Conservation (phyloP, 805 yeast species). For the Hanseniaspora taiwanica region DNA sequence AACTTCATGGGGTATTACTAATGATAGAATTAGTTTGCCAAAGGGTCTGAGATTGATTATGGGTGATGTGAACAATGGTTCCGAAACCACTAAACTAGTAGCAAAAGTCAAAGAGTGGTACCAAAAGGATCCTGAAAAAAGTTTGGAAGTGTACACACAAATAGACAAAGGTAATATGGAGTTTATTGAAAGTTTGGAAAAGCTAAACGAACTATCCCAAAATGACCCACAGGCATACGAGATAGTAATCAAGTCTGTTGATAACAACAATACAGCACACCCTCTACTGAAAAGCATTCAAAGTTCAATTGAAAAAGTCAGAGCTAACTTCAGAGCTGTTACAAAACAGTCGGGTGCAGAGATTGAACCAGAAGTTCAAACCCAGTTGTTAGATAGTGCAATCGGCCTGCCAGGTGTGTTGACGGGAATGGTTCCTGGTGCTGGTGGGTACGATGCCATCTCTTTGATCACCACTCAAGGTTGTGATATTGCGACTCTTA, state of each 20-base stretch:
- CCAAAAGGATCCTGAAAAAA: conserved; percentile 33
- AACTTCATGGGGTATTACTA: conserved; percentile 49
- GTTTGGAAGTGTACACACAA: conserved; percentile 37
- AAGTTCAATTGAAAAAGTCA: conserved; percentile 33
- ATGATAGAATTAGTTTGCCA: conserved; percentile 50
- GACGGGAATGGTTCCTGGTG: conserved; percentile 98
- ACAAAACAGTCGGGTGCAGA: conserved; percentile 63
- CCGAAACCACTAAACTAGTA: conserved; percentile 88
- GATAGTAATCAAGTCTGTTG: conserved; percentile 11
- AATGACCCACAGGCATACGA: conserved; percentile 27
- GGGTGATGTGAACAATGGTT: conserved; percentile 92
- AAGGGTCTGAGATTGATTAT: conserved; percentile 54
- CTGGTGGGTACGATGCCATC: conserved; percentile 95
- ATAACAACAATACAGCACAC: conserved; percentile 7
- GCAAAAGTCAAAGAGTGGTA: conserved; percentile 65
- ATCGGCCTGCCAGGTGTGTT: conserved; percentile 54
- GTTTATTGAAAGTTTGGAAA: conserved; percentile 36
- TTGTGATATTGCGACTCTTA: conserved; percentile 22
- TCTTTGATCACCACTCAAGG: conserved; percentile 49
- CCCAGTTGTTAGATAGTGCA: conserved; percentile 49
- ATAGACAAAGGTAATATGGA: conserved; percentile 47
- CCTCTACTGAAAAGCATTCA: conserved; percentile 4
- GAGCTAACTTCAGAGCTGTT: conserved; percentile 44
- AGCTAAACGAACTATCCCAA: conserved; percentile 25
- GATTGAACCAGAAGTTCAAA: conserved; percentile 77